Conservation (phyloP, 192 early-diverging fungal species). For the Jimgerdemannia flammicorona region DNA sequence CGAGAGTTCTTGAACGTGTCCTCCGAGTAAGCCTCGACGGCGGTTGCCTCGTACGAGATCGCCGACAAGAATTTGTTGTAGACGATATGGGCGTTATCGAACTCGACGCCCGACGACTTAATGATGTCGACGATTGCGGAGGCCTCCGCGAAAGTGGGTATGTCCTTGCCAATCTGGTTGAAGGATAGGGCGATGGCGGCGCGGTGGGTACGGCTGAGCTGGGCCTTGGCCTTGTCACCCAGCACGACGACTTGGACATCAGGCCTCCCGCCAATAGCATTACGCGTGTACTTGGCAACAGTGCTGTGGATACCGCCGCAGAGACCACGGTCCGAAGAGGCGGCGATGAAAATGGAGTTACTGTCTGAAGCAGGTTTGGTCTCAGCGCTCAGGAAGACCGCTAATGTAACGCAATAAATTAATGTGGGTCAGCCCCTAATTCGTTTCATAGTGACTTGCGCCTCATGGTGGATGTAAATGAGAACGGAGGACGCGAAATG, state of each 20-base stretch:
- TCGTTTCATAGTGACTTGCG: not conserved
- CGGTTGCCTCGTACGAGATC: constrained; percentile 86
- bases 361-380: constrained; percentile 60
- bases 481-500: constrained; percentile 11
- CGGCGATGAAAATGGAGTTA: constrained; percentile 72
- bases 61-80: constrained; percentile 96
- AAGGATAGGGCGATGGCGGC: constrained; percentile 81
- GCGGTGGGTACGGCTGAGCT: constrained; percentile 77
- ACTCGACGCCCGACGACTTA: constrained; percentile 52
- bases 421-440: not conserved
- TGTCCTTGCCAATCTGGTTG: constrained; percentile 87
- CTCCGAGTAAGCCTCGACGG: constrained; percentile 61
- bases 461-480: not conserved
- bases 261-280: constrained; percentile 50
- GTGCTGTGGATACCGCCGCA: constrained; percentile 99
- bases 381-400: constrained; percentile 70
- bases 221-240: constrained; percentile 92
- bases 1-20: constrained; percentile 66
- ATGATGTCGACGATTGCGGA: constrained; percentile 78
- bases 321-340: constrained; percentile 96
- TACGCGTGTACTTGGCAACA: constrained; percentile 80
- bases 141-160: constrained; percentile 88
- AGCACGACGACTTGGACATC: constrained; percentile 66
- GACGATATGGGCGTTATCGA: constrained; percentile 74
- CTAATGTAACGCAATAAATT: constrained; percentile 32